Base-by-base conservation (phyloP, 2,329 filamentous ascomycete species). In the Akanthomyces uredinophilus region DNA sequence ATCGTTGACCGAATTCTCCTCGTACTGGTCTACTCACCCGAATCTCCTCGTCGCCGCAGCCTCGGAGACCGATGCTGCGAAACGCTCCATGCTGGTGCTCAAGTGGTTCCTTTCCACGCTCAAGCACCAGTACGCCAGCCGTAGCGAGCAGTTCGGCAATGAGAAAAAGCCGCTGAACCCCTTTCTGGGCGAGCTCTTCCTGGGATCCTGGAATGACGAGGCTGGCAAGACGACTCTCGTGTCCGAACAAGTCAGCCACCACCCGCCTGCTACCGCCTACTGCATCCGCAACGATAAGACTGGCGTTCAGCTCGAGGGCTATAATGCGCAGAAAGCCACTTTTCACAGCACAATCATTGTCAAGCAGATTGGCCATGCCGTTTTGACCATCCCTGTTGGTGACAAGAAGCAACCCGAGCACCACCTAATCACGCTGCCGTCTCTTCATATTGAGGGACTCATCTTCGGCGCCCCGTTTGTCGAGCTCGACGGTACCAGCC, bases 141-240 rank as follows among this genome's bases (percentile, higher is more conserved):
- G 84, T 63, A 96, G 91, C 72, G 93, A 97, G 68, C 79, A 87
- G 69, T 87, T 83, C 66, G 92, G 92, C 55, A 95, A 92, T 71
- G 94, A 97, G 81, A 98, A 98, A 86, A 99, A 98, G 81, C 94
- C 94, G 2, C 79, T 99, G 64, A 98, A 99, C 72, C 95, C 95
- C 0, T 98, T 99, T 78, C 78, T 99, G 41, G 94, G 94, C 62
- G 94, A 99, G 79, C 83, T 98, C 39, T 98, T 97, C 77, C 77
- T 98, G 32, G 95, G 94, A 27, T 89, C 87, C 70, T 99, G 95
- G 95, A 85, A 89, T 63, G 91, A 96, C 71, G 83, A 86, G 52
- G 85, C 86, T 59, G 94, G 94, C 62, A 89, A 87, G 53, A 98
- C 95, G 32, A 86, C 89, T 68, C 83, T 99, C 67, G 84, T 96